Conservation (phyloP, 1,284 basidiomycete species). For the Ustanciosporium gigantosporum region DNA sequence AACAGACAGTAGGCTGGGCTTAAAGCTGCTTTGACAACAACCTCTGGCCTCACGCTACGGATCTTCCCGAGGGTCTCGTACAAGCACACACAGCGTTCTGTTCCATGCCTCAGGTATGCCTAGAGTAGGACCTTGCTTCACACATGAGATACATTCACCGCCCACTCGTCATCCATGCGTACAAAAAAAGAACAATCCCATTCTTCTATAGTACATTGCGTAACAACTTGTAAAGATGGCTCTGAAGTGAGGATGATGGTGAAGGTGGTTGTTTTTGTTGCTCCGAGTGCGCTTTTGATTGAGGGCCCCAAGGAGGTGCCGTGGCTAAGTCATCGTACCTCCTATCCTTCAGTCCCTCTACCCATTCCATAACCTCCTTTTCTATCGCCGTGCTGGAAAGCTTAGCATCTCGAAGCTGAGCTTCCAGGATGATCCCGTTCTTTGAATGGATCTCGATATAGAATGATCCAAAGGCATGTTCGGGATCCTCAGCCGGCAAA, state of each 20-base stretch:
- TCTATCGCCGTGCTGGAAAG: slow-evolving; percentile 10
- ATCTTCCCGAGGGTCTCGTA: too few species aligned
- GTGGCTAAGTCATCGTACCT: slow-evolving; percentile 40
- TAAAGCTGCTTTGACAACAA: too few species aligned
- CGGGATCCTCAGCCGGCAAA: too few species aligned
- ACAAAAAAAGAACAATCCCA: too few species aligned
- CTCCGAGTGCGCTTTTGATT: slow-evolving; percentile 1
- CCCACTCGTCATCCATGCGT: too few species aligned
- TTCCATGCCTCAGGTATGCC: too few species aligned
- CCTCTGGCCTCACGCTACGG: too few species aligned
- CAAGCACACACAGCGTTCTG: too few species aligned
- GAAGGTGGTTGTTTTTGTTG: too few species aligned
- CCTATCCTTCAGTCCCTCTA: slow-evolving; percentile 13
- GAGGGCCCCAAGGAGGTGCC: slow-evolving; percentile 28
- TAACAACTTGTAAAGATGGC: slow-evolving; percentile 12
- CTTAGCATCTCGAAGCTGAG: slow-evolving; percentile 15
- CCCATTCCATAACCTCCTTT: slow-evolving; percentile 4
- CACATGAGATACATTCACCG: too few species aligned
- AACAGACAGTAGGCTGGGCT: too few species aligned
- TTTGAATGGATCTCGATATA: slow-evolving; percentile 31
- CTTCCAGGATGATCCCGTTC: slow-evolving; percentile 34
- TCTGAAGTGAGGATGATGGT: background rate
- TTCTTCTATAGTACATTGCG: slow-evolving; percentile 17
- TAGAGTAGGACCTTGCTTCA: too few species aligned
- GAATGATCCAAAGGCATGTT: slow-evolving; percentile 25